phyloP scores from a whole-genome alignment of 2,329 filamentous ascomycete species.

The Aspergillus sp. region DNA sequence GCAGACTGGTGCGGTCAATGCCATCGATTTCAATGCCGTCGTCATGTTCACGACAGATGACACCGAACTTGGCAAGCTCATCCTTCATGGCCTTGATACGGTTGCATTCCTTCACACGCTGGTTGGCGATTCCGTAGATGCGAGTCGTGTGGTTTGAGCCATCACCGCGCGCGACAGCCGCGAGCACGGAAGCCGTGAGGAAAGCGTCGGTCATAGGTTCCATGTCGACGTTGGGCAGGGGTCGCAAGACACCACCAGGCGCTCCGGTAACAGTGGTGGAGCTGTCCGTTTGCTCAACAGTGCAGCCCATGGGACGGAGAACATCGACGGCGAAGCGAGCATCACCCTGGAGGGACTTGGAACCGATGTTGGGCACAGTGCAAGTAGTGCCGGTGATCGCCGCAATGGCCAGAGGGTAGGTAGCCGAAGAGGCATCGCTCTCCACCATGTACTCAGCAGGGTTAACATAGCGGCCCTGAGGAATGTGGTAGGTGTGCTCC shows the following conservation, averaged over 20 bases:
- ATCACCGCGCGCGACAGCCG: slow-evolving; percentile 79
- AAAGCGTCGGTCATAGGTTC: slow-evolving; percentile 99
- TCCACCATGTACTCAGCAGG: slow-evolving; percentile 86
- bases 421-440: slow-evolving; percentile 96
- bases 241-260: slow-evolving; percentile 68
- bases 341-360: slow-evolving; percentile 87
- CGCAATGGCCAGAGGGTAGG: slow-evolving; percentile 89
- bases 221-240: slow-evolving; percentile 87
- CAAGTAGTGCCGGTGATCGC: slow-evolving; percentile 95
- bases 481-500: slow-evolving; percentile 90
- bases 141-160: slow-evolving; percentile 65
- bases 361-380: slow-evolving; percentile 95
- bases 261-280: slow-evolving; percentile 95
- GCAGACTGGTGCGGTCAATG: slow-evolving; percentile 52
- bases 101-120: slow-evolving; percentile 97
- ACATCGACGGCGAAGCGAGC: slow-evolving; percentile 91
- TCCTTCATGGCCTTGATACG: slow-evolving; percentile 94
- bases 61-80: slow-evolving; percentile 90
- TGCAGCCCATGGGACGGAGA: slow-evolving; percentile 88
- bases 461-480: slow-evolving; percentile 78
- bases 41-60: slow-evolving; percentile 81
- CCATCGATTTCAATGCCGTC: slow-evolving; percentile 80
- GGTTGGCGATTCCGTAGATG: slow-evolving; percentile 94
- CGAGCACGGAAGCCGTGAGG: slow-evolving; percentile 88
- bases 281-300: slow-evolving; percentile 76